These are phyloP conservation scores for Neoascochyta sp. DNA, from an alignment of 2,329 filamentous ascomycete genomes.

Conservation along the genomic window DNA sequence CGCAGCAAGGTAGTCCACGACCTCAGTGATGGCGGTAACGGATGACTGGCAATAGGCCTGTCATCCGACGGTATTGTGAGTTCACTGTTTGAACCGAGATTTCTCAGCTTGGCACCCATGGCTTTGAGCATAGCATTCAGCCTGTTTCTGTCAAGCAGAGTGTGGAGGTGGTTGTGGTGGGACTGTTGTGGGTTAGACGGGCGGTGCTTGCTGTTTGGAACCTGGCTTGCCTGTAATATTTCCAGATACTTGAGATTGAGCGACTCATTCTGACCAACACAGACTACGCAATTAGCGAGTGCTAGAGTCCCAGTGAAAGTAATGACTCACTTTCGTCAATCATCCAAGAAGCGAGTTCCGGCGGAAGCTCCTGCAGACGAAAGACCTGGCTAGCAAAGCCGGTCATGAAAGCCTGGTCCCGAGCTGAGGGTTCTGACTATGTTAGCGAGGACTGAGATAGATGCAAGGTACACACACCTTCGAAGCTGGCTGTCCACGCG, in stretches of 20 bases:
- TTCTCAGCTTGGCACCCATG: slow-evolving; percentile 50
- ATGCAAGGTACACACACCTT: slow-evolving; percentile 17
- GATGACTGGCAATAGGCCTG: no score
- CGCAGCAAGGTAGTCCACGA: slow-evolving; percentile 23
- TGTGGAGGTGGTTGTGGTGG: slow-evolving; percentile 26
- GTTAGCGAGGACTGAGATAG: slow-evolving; percentile 7
- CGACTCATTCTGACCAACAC: slow-evolving; percentile 27
- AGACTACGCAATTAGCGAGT: slow-evolving; percentile 26
- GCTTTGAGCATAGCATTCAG: slow-evolving; percentile 54
- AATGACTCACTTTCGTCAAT: slow-evolving; percentile 32
- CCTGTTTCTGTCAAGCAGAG: slow-evolving; percentile 37
- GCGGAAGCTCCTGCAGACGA: slow-evolving; percentile 34
- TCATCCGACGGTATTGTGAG: no score
- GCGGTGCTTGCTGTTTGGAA: no score
- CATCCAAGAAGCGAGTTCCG: slow-evolving; percentile 43
- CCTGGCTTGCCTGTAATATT: slow-evolving; percentile 29
- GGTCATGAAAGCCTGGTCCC: slow-evolving; percentile 42
- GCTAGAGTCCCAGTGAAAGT: neutral
- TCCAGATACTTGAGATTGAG: slow-evolving; percentile 38
- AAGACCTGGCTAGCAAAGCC: slow-evolving; percentile 44
- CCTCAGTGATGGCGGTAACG: slow-evolving; percentile 20
- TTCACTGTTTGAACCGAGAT: no score
- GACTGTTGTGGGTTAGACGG: no score
- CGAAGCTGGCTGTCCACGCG: slow-evolving; percentile 32
- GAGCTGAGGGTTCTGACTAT: slow-evolving; percentile 14